Base-by-base conservation (phyloP, 208 protist species). In the Acanthamoeba sp. region DNA sequence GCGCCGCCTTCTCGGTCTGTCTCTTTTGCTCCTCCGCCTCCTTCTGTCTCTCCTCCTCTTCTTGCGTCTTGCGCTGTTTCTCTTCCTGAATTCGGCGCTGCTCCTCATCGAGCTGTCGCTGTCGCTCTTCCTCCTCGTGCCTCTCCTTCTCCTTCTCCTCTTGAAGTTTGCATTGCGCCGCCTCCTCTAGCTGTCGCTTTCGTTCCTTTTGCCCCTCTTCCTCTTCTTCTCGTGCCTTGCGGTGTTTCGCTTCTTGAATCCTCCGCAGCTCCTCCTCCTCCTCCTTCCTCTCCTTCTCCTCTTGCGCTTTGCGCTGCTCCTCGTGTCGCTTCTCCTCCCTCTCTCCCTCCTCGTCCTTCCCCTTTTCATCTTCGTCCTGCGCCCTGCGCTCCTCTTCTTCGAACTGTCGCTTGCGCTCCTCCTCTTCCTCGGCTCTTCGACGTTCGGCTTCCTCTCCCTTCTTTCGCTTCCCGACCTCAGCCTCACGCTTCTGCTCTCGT, bases 381-480 rank as follows among this genome's bases (percentile, higher is more conserved):
- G 7, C 36, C 22, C 69, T 52, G 78, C 80, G 27, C 50, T 89
- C 45, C 20, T 62, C 36, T 64, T 89, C 80, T 52, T 84, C 42
- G 16, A 9, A 16, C 73, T 29, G 42, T 2, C 22, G 42, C 42
- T 42, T 84, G 14, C 34, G 29, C 78, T 59, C n/a, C 78, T 59
- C 78, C 40, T 57, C 36, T 12, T 59, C 76, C 27, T 9, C 36
- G 0, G 14, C 38, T 20, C 12, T 16, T 73, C 78, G 48, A 12
- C 78, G 20, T 59, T 29, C 14, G 12, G 27, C 12, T 45, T 90
- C 29, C 32, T 90, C 34, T 66, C 27, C 48, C 12, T 91, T 12
- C 22, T 7, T 91, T 10, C 52, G 1, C 27, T 1, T 42, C 14
- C 27, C 12, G 64, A 69, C 12, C 40, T 91, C 57, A 12, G 14